Percentiles rank a stretch among this genome's conserved stretches.
Conservation (phyloP, 805 yeast genomes). For the Kodamaea hsintzibuensis region DNA sequence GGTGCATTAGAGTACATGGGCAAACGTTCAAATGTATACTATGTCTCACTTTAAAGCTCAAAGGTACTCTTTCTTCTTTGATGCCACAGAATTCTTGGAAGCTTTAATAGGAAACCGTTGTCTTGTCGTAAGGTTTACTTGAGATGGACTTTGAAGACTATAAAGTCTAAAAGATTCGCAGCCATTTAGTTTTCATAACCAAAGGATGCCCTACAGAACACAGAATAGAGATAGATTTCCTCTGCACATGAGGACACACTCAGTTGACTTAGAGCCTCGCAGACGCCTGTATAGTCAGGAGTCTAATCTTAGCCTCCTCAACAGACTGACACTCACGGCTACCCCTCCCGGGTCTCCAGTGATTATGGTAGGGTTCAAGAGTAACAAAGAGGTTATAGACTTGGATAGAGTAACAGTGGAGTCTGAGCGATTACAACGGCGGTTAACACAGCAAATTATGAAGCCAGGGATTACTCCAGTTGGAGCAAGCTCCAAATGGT, state of each 20-base stretch:
- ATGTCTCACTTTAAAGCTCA: neutral
- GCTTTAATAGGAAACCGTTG: neutral
- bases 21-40: neutral
- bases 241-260: conserved; percentile 5
- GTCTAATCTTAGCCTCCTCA: neutral
- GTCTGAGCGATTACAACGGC: neutral
- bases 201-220: neutral
- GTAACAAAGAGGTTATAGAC: neutral
- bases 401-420: neutral
- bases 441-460: conserved; percentile 1
- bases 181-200: neutral
- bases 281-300: conserved; percentile 2
- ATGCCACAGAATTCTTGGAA: neutral
- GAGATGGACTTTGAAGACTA: neutral
- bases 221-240: neutral
- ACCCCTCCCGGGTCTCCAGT: conserved; percentile 1
- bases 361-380: neutral
- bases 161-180: neutral
- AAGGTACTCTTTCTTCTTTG: neutral
- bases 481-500: conserved; percentile 1
- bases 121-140: neutral
- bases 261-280: conserved; percentile 3
- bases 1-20: neutral
- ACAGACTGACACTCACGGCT: neutral
- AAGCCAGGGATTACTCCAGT: neutral